A percentile compares a stretch with the other conserved stretches of the same genome.
Evolutionary conservation across 1,284 basidiomycete genomes (phyloP).

Genomic region (Rhodofomes roseus): DNA sequence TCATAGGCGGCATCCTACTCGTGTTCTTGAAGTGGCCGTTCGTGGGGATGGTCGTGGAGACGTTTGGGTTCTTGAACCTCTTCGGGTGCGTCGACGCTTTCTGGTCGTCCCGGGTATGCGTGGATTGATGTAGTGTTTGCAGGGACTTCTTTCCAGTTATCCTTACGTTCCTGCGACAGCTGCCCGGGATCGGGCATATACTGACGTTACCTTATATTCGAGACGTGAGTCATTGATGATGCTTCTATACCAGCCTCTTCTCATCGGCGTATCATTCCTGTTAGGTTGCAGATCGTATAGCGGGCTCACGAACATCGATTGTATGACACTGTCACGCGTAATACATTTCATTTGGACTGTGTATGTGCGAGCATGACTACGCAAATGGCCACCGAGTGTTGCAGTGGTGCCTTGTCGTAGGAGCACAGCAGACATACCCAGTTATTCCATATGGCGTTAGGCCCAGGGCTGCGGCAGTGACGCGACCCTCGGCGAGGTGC

Average conservation of each 20-base stretch:
- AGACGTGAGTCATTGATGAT: conserved; percentile 42
- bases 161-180: conserved; percentile 90
- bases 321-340: conserved; percentile 37
- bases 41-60: conserved; percentile 90
- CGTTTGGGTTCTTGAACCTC: conserved; percentile 93
- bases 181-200: conserved; percentile 89
- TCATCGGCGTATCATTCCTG: not conserved
- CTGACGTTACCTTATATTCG: conserved; percentile 86
- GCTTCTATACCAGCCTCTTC: not conserved
- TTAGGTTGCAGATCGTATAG: conserved; percentile 70
- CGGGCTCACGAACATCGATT: conserved; percentile 72
- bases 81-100: conserved; percentile 76
- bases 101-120: not conserved
- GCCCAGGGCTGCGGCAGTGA: too few relatives aligned
- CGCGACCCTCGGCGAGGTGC: too few relatives aligned
- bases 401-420: too few relatives aligned
- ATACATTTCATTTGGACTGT: not conserved
- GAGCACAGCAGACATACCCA: too few relatives aligned
- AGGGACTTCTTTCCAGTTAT: conserved; percentile 99
- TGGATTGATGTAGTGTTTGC: conserved; percentile 8
- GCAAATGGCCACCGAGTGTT: too few relatives aligned
- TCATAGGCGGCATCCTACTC: conserved; percentile 84
- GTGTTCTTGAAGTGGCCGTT: conserved; percentile 94
- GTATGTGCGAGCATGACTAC: too few relatives aligned
- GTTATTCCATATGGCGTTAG: too few relatives aligned